Evolutionary conservation across 2,329 filamentous ascomycete species (phyloP).

Genomic region (Trichothecium roseum): DNA sequence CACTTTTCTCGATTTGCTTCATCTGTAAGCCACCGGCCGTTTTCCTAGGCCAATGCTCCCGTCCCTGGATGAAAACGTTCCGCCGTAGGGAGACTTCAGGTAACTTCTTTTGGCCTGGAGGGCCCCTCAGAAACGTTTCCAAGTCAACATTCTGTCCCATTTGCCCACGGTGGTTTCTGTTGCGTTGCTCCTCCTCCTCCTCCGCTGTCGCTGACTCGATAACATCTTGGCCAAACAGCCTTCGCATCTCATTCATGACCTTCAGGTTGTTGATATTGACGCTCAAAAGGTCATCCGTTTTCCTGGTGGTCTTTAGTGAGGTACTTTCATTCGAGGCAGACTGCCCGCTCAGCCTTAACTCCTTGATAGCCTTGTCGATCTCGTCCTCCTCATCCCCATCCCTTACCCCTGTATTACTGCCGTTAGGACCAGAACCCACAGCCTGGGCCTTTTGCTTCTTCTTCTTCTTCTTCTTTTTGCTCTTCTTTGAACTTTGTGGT

Average conservation of each 20-base stretch:
- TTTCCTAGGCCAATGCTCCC: conserved; percentile 75
- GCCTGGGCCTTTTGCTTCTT: conserved; percentile 21
- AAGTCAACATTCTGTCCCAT: conserved; percentile 42
- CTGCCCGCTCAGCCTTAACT: conserved; percentile 28
- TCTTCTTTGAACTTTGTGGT: conserved; percentile 18
- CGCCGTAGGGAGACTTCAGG: conserved; percentile 61
- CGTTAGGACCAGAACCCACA: conserved; percentile 8
- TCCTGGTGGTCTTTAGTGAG: conserved; percentile 6
- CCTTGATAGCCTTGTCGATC: conserved; percentile 43
- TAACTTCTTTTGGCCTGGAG: conserved; percentile 48
- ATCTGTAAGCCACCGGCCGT: conserved; percentile 77
- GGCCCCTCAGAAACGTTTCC: conserved; percentile 42
- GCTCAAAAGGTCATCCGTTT: conserved; percentile 31
- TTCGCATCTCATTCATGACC: conserved; percentile 81
- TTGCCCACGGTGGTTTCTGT: conserved; percentile 20
- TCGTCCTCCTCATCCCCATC: conserved; percentile 32
- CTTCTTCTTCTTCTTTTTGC: conserved; percentile 28
- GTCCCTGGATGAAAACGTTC: conserved; percentile 79
- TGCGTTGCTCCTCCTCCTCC: conserved; percentile 30
- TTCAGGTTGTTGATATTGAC: conserved; percentile 64
- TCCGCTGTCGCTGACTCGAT: conserved; percentile 44
- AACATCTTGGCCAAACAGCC: conserved; percentile 44
- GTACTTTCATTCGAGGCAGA: conserved; percentile 1
- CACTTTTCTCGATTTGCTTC: conserved; percentile 40
- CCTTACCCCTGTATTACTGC: conserved; percentile 4